phyloP scores from a whole-genome alignment of 257 asterid genomes.

The Przewalskia tangutica region DNA sequence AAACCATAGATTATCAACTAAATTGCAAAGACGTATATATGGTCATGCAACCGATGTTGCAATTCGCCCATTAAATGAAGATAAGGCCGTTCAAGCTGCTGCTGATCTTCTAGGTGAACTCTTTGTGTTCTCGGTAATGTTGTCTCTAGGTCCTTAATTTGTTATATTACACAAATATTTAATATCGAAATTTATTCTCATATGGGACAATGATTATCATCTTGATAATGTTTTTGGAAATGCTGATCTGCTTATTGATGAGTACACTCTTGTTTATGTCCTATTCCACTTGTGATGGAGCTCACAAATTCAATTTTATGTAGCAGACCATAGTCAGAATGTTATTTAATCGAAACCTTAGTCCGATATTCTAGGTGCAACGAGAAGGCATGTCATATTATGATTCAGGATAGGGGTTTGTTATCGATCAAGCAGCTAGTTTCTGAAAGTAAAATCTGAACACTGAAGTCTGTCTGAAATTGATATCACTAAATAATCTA shows the following conservation, averaged over 20 bases:
- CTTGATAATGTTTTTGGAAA: neutral
- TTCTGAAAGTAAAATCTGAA: neutral
- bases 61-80: constrained; percentile 84
- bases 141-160: neutral
- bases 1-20: constrained; percentile 69
- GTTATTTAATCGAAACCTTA: neutral
- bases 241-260: neutral
- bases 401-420: neutral
- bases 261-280: neutral
- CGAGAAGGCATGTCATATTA: neutral
- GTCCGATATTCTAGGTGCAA: neutral
- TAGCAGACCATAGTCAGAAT: neutral
- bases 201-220: neutral
- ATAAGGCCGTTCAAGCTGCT: constrained; percentile 83
- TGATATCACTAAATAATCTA: neutral
- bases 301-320: no score
- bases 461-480: neutral
- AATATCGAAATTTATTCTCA: neutral
- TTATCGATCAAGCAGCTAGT: neutral
- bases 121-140: constrained; percentile 57
- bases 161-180: neutral
- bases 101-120: constrained; percentile 84
- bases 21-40: constrained; percentile 65
- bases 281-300: neutral
- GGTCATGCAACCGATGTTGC: constrained; percentile 70